Percentiles rank a stretch among this genome's conserved stretches.
phyloP scores from a whole-genome alignment of 108 stramenopile genomes.

The Skeletonema costatum region DNA sequence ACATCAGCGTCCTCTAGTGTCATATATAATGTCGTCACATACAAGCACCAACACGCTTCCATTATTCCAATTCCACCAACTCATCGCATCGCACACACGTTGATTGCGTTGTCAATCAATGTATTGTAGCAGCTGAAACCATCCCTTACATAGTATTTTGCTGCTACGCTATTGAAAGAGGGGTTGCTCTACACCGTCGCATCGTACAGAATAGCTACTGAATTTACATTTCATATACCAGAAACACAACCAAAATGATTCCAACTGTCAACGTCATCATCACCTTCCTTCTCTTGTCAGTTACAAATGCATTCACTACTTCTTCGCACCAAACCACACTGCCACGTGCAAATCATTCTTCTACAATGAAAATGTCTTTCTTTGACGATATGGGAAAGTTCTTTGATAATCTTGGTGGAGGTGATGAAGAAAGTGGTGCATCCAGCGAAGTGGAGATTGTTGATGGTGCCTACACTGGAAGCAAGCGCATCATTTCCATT shows the following conservation, averaged over 20 bases:
- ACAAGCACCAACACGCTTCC: no score
- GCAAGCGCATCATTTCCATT: constrained; percentile 45
- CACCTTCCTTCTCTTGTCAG: not conserved
- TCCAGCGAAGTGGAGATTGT: constrained; percentile 5
- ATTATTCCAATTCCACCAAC: no score
- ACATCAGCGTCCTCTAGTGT: no score
- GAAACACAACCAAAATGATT: not conserved
- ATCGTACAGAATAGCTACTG: no score
- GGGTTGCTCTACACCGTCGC: no score
- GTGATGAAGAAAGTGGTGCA: constrained; percentile 6
- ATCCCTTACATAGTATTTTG: no score
- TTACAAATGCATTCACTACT: constrained; percentile 11
- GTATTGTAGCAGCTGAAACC: no score
- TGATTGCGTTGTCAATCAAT: no score
- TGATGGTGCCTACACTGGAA: constrained; percentile 48
- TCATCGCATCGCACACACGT: no score
- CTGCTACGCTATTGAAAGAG: no score
- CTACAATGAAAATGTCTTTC: constrained; percentile 8
- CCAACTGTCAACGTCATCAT: not conserved
- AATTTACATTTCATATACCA: not conserved
- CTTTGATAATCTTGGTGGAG: constrained; percentile 30
- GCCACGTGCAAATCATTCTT: not conserved
- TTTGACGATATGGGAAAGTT: constrained; percentile 49
- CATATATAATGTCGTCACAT: no score
- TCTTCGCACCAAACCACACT: not conserved